These are phyloP conservation scores for Botryotinia narcissicola DNA, from an alignment of 2,329 filamentous ascomycete species.

Conservation along the genomic window DNA sequence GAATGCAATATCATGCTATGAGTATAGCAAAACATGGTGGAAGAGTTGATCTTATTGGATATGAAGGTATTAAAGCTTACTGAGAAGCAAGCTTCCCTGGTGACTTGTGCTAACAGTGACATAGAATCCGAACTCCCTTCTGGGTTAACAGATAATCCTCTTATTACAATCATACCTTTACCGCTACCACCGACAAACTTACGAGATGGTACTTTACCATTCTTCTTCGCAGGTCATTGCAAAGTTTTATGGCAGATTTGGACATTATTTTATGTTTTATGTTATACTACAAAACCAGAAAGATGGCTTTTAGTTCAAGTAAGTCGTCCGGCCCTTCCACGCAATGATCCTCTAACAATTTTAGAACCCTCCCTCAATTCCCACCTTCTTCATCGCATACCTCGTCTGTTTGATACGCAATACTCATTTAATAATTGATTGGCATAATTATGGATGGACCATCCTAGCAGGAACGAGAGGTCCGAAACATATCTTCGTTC, in stretches of 20 bases:
- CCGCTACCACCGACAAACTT: slow-evolving; percentile 64
- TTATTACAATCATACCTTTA: slow-evolving; percentile 70
- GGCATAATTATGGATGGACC: slow-evolving; percentile 98
- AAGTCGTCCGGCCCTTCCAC: not conserved
- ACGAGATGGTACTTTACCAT: slow-evolving; percentile 68
- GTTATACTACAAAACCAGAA: slow-evolving; percentile 70
- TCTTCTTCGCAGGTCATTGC: slow-evolving; percentile 73
- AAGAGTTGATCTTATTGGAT: slow-evolving; percentile 82
- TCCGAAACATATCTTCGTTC: slow-evolving; percentile 69
- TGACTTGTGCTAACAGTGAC: slow-evolving; percentile 18
- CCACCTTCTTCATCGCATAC: slow-evolving; percentile 75
- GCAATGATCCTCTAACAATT: not conserved
- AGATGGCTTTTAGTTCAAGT: slow-evolving; percentile 74
- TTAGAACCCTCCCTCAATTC: slow-evolving; percentile 94
- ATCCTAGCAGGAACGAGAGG: slow-evolving; percentile 69
- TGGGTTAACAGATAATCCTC: slow-evolving; percentile 65
- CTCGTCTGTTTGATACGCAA: slow-evolving; percentile 73
- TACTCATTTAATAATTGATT: slow-evolving; percentile 85
- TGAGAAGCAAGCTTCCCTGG: not conserved
- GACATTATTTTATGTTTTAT: slow-evolving; percentile 67
- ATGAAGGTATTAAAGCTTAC: slow-evolving; percentile 58
- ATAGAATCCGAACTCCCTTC: slow-evolving; percentile 78
- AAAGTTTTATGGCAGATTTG: slow-evolving; percentile 84
- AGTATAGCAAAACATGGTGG: slow-evolving; percentile 83
- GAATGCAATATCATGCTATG: slow-evolving; percentile 97